A percentile compares a stretch with the other conserved stretches of the same genome.
These are phyloP conservation scores for Penicillium bovifimosum DNA, from an alignment of 495 filamentous ascomycete genomes.

Conservation along the genomic window DNA sequence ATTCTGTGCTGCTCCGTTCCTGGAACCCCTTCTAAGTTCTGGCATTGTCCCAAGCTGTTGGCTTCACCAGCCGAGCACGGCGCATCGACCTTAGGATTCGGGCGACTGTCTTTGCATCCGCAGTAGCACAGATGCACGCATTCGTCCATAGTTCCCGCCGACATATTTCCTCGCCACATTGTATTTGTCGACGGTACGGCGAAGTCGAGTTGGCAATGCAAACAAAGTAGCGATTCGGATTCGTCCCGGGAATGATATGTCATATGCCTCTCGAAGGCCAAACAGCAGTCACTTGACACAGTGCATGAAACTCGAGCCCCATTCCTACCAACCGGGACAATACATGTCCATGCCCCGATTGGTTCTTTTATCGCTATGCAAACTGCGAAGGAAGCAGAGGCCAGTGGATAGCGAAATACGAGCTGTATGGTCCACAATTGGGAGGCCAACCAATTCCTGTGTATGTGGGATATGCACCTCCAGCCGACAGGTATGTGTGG, in stretches of 20 bases:
- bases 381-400: neutral
- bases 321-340: neutral
- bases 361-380: neutral
- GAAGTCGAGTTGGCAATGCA: neutral
- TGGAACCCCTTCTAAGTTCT: neutral
- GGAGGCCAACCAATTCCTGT: neutral
- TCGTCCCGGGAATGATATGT: neutral
- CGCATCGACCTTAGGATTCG: neutral
- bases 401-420: neutral
- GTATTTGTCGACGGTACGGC: neutral
- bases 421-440: neutral
- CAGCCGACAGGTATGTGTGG: neutral
- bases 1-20: neutral
- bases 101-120: neutral
- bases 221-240: neutral
- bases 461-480: neutral
- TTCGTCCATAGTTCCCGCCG: neutral
- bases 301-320: neutral
- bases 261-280: slow-evolving; percentile 2
- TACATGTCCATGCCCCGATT: neutral
- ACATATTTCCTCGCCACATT: neutral
- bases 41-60: neutral
- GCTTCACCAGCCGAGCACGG: neutral
- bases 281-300: neutral
- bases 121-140: neutral